These are phyloP conservation scores for Lactifluus subvellereus DNA, from an alignment of 768 basidiomycete genomes.

Conservation along the genomic window DNA sequence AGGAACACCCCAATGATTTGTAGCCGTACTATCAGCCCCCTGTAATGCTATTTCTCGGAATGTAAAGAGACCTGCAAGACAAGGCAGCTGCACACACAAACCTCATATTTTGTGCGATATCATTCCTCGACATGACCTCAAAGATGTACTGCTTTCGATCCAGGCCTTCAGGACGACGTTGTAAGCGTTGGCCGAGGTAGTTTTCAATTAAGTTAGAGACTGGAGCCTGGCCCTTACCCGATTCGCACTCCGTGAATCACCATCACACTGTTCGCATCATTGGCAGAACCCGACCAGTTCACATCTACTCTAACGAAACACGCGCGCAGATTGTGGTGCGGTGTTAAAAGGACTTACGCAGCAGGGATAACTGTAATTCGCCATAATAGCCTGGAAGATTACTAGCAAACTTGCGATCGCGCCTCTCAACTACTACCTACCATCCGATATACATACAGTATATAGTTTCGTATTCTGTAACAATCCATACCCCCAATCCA, in stretches of 20 bases:
- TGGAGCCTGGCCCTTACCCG: slow-evolving; percentile 26
- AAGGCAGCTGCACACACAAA: slow-evolving; percentile 19
- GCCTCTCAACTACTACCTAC: too few relatives aligned
- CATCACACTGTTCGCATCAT: slow-evolving; percentile 10
- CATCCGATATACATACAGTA: too few relatives aligned
- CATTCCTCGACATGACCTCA: slow-evolving; percentile 16
- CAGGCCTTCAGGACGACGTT: slow-evolving; percentile 16
- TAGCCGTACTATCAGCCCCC: too few relatives aligned
- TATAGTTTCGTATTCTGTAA: too few relatives aligned
- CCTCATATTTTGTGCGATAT: slow-evolving; percentile 22
- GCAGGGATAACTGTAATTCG: too few relatives aligned
- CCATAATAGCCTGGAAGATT: too few relatives aligned
- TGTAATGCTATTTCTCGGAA: not conserved
- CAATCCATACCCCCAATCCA: not conserved
- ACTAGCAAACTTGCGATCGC: too few relatives aligned
- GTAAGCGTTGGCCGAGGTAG: slow-evolving; percentile 24
- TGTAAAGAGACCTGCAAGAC: slow-evolving; percentile 19
- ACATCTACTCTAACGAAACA: not conserved
- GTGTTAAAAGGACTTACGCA: too few relatives aligned
- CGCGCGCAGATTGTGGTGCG: not conserved
- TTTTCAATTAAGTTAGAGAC: not conserved
- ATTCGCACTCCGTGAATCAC: slow-evolving; percentile 15
- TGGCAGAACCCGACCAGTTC: slow-evolving; percentile 17
- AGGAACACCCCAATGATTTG: too few relatives aligned
- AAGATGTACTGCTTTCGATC: slow-evolving; percentile 16